Percentiles rank a stretch among this genome's conserved stretches.
phyloP scores from a whole-genome alignment of 2,329 filamentous ascomycete genomes.

The Arthrobotrys pseudoclavata region DNA sequence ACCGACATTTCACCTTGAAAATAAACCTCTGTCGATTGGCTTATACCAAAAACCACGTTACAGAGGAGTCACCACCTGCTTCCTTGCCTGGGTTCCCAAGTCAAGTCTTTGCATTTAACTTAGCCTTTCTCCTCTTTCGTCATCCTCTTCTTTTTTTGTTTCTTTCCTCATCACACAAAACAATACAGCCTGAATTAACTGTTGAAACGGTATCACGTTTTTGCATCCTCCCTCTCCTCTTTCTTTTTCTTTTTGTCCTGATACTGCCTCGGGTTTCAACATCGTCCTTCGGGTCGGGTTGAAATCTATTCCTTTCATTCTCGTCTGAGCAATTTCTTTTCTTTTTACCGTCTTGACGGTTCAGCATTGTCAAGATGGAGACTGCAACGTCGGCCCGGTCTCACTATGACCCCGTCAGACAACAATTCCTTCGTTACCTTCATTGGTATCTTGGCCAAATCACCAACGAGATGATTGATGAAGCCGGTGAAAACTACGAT shows the following conservation, averaged over 20 bases:
- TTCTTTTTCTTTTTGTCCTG: constrained; percentile 46
- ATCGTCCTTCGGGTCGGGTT: constrained; percentile 55
- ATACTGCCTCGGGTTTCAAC: constrained; percentile 49
- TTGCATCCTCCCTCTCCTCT: constrained; percentile 50
- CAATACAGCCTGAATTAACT: constrained; percentile 49
- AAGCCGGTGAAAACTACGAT: constrained; percentile 47
- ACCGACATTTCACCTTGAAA: constrained; percentile 33
- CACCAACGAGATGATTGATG: constrained; percentile 43
- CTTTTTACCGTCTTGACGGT: constrained; percentile 50
- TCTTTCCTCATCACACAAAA: constrained; percentile 49
- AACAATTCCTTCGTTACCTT: constrained; percentile 52
- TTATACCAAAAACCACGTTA: constrained; percentile 29
- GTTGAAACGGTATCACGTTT: constrained; percentile 56
- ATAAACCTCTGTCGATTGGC: constrained; percentile 47
- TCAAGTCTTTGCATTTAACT: constrained; percentile 56
- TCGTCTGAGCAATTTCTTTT: constrained; percentile 20
- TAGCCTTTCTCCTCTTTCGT: constrained; percentile 58
- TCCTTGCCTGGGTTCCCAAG: constrained; percentile 28
- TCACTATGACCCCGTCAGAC: constrained; percentile 54
- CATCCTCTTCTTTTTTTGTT: constrained; percentile 39
- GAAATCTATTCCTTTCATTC: constrained; percentile 43
- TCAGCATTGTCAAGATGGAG: constrained; percentile 56
- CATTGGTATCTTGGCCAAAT: constrained; percentile 55
- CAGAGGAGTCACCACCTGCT: constrained; percentile 44
- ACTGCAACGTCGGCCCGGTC: constrained; percentile 39